Evolutionary conservation across 2,329 filamentous ascomycete species (phyloP), one percentile per base, ranked within the genome.

Genomic region (Colletotrichum cereale): DNA sequence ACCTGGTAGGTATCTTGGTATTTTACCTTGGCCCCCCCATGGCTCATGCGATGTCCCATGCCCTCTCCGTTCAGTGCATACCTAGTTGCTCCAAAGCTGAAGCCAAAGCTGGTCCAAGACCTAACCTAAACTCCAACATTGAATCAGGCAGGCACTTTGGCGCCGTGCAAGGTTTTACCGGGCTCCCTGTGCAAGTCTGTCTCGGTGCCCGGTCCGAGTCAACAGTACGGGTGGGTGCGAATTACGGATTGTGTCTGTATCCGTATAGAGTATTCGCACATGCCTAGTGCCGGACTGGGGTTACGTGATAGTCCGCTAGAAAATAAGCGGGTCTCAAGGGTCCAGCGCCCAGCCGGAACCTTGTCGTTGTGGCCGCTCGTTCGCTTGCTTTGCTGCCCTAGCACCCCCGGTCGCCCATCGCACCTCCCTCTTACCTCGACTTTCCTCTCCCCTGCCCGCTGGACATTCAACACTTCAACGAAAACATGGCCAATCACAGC

Each of bases 391-490:
- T 50, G 48, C 24, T 60, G 60, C 40, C 12, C 26, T 36, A 31
- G 29, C 42, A 8, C 29, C 42, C 38, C 56, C 31, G 58, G 53
- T 56, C 36, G 52, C 31, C 61, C 66, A 71, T 63, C 52, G 68
- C 69, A 42, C 57, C 55, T 66, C 52, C 62, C 61, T 63, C 34
- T 55, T 63, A 26, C 50, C 36, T 52, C 40, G 44, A 50, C 21
- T 63, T 55, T 55, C 66, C 68, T 58, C 67, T 68, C 71, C 62
- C 61, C 58, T 64, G 69, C 61, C 66, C 60, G 60, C 65, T 72
- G 67, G 55, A 61, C 60, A 71, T 75, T 77, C 75, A 76, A 76
- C 75, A 76, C 73, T 73, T 74, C 75, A 77, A 78, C 75, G 74
- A 78, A 75, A 74, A 76, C 48, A 44, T 18, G 34, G 16, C 70